Conservation (phyloP, 805 yeast genomes). For the Wickerhamomyces pijperi region DNA sequence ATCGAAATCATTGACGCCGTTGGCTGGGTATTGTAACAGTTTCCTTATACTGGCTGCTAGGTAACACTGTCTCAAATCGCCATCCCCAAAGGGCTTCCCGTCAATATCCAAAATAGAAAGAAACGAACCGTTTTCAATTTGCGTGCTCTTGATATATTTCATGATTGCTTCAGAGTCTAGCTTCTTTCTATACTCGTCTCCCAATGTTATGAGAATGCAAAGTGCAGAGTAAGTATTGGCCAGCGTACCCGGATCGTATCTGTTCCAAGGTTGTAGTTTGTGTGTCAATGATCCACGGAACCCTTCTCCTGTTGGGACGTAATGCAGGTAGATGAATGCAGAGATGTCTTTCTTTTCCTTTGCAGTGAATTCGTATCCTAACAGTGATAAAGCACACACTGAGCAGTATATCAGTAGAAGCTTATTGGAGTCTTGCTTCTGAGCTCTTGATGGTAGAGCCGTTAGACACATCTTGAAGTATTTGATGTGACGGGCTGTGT, state of each 20-base stretch:
- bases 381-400: conserved; percentile 35
- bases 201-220: conserved; percentile 39
- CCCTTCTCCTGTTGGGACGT: conserved; percentile 30
- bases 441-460: conserved; percentile 42
- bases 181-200: conserved; percentile 27
- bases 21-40: conserved; percentile 25
- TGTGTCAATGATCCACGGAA: conserved; percentile 52
- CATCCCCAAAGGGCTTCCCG: conserved; percentile 39
- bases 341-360: conserved; percentile 22
- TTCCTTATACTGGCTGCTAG: conserved; percentile 57
- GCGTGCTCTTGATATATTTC: conserved; percentile 49
- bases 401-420: conserved; percentile 64
- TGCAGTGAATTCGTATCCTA: conserved; percentile 17
- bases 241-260: conserved; percentile 52
- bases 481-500: conserved; percentile 19
- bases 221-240: conserved; percentile 74
- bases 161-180: conserved; percentile 34
- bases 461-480: conserved; percentile 42
- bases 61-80: conserved; percentile 65
- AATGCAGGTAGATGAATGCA: conserved; percentile 36
- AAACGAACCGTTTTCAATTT: conserved; percentile 49
- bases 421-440: conserved; percentile 58
- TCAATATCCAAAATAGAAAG: conserved; percentile 26
- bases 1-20: conserved; percentile 25
- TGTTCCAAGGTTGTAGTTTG: conserved; percentile 10